These are phyloP conservation scores for Porogramme epimiltina DNA, from an alignment of 1,284 basidiomycete genomes.

Conservation along the genomic window DNA sequence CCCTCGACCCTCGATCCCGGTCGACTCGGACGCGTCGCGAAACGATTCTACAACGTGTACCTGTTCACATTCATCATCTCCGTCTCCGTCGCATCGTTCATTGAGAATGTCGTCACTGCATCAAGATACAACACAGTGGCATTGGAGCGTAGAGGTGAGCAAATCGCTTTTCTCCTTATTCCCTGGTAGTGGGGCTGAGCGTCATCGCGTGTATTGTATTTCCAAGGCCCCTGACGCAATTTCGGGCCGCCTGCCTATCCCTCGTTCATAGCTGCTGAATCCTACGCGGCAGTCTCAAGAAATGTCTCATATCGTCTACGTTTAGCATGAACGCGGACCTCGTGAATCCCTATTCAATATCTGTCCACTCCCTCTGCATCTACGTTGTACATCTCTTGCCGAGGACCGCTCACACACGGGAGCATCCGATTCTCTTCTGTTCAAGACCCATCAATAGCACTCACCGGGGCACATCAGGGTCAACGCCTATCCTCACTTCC, in stretches of 20 bases:
- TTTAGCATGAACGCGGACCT: not conserved
- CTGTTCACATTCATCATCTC: constrained; percentile 30
- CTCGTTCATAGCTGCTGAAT: not conserved
- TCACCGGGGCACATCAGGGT: constrained; percentile 21
- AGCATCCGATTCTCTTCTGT: constrained; percentile 12
- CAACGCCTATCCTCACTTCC: constrained; percentile 21
- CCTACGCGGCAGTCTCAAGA: constrained; percentile 14
- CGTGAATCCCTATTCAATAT: constrained; percentile 15
- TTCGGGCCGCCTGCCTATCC: not conserved
- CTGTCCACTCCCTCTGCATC: constrained; percentile 26
- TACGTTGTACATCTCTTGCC: constrained; percentile 27
- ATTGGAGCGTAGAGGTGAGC: too few relatives aligned
- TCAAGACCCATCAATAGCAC: constrained; percentile 3
- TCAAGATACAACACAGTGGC: too few relatives aligned
- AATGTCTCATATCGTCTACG: constrained; percentile 11
- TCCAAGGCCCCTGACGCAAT: too few relatives aligned
- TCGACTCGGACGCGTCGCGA: constrained; percentile 12
- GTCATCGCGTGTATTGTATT: too few relatives aligned
- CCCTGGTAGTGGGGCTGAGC: too few relatives aligned
- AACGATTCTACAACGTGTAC: constrained; percentile 32
- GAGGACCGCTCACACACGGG: constrained; percentile 26
- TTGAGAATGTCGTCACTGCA: constrained; percentile 19
- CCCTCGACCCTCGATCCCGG: not conserved
- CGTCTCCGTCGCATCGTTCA: constrained; percentile 22
- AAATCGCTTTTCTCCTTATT: too few relatives aligned